A percentile compares a stretch with the other conserved stretches of the same genome.
Evolutionary conservation across 116 monocot genomes (phyloP).

Genomic region (Thalassia testudinum): DNA sequence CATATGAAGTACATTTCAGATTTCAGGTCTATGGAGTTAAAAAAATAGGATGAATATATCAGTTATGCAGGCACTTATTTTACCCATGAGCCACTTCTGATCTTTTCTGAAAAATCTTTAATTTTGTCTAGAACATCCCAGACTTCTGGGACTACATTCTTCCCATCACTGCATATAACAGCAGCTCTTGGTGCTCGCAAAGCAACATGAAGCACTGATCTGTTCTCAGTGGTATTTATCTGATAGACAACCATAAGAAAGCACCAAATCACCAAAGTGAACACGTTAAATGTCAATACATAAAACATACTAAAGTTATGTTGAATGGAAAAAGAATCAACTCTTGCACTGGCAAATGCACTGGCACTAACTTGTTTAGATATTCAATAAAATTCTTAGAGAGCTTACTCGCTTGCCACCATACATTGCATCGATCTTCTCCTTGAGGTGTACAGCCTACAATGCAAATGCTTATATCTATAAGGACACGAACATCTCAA

Average conservation of each 20-base stretch:
- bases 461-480: not conserved
- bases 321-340: no score
- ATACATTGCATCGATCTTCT: slow-evolving; percentile 87
- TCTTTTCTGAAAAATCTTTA: slow-evolving; percentile 64
- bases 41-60: not conserved
- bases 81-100: slow-evolving; percentile 91
- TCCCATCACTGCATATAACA: slow-evolving; percentile 57
- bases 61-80: slow-evolving; percentile 8
- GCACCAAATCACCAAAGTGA: no score
- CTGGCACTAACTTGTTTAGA: no score
- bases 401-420: slow-evolving; percentile 32
- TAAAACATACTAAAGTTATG: no score
- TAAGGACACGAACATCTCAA: not conserved
- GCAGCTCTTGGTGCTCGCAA: slow-evolving; percentile 72
- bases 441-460: slow-evolving; percentile 64
- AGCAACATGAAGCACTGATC: slow-evolving; percentile 86
- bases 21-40: no score
- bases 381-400: no score
- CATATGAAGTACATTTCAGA: not conserved
- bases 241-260: slow-evolving; percentile 6
- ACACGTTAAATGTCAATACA: no score
- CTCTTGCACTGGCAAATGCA: no score
- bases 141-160: slow-evolving; percentile 84
- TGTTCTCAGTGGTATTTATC: slow-evolving; percentile 93
- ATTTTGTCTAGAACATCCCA: slow-evolving; percentile 89